These are phyloP conservation scores for apple (Malus domestica) DNA, from an alignment of 306 rosid species.

Conservation along the genomic window ASM211411v1 NC_041800.1:28882233-28882732, in stretches of 20 bases:
- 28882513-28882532: constrained; percentile 20
- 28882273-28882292: constrained; percentile 21
- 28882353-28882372: constrained; percentile 13
- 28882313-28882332: constrained; percentile 18
- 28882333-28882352: constrained; percentile 21
- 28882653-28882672: constrained; percentile 8
- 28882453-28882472: constrained; percentile 9
- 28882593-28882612: not conserved
- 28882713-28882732: no score
- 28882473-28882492: constrained; percentile 41
- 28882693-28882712: no score
- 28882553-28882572: not conserved
- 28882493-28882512: constrained; percentile 14
- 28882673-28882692: not conserved
- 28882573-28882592: not conserved
- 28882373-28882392: constrained; percentile 19
- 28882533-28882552: constrained; percentile 10
- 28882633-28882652: constrained; percentile 6
- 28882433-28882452: constrained; percentile 10
- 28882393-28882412: constrained; percentile 4
- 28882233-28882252: constrained; percentile 32
- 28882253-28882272: constrained; percentile 32
- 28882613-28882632: constrained; percentile 11
- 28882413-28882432: constrained; percentile 11
- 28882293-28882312: constrained; percentile 24